Evolutionary conservation across 225 moss, liverwort and hornwort genomes (phyloP).

Genomic region (Ulota crispa): DNA sequence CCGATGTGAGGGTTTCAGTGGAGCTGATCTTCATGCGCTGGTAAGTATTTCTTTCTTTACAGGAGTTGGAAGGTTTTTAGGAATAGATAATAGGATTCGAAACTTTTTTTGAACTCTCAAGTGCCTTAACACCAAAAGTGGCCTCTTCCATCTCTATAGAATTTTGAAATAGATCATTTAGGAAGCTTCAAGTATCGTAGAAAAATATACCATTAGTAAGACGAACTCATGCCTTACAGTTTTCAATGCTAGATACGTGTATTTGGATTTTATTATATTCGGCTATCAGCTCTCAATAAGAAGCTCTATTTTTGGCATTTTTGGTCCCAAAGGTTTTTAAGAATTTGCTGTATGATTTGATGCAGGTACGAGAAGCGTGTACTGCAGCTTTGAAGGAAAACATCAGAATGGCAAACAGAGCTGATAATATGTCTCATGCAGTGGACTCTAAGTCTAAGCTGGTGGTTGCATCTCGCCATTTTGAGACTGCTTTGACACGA

Average conservation of each 20-base stretch:
- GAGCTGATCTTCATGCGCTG: constrained; percentile 90
- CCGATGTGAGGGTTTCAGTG: constrained; percentile 95
- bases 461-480: constrained; percentile 61
- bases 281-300: neutral
- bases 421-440: constrained; percentile 28
- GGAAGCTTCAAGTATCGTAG: neutral
- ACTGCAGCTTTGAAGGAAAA: constrained; percentile 72
- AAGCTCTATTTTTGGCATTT: neutral
- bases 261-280: neutral
- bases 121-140: neutral
- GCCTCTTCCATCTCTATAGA: too few relatives aligned
- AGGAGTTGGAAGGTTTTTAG: neutral
- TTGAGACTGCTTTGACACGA: constrained; percentile 67
- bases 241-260: neutral
- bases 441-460: constrained; percentile 21
- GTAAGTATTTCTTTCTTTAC: constrained; percentile 34
- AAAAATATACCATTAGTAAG: neutral
- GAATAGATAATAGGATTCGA: neutral
- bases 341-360: constrained; percentile 1
- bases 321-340: neutral
- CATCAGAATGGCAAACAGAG: constrained; percentile 38
- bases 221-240: neutral
- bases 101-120: neutral
- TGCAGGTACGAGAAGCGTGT: constrained; percentile 92
- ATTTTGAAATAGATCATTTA: neutral